Percentiles rank a stretch among this genome's conserved stretches.
These are phyloP conservation scores for Dactylonectria macrodidyma DNA, from an alignment of 2,329 filamentous ascomycete species.

Conservation along the genomic window DNA sequence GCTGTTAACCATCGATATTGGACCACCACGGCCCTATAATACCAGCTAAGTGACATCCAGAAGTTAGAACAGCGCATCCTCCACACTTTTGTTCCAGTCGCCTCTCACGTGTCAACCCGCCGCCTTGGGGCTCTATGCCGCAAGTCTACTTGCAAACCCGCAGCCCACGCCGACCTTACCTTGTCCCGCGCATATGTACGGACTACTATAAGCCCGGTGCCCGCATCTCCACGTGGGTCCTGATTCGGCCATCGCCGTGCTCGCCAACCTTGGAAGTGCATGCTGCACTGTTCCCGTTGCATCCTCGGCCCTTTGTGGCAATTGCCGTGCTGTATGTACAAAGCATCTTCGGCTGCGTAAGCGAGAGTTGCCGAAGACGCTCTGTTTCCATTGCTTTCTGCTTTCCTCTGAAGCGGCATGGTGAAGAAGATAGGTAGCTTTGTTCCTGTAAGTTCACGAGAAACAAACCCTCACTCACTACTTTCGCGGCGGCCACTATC, in stretches of 20 bases:
- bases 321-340: constrained; percentile 10
- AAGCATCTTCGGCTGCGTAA: not conserved
- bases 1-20: constrained; percentile 9
- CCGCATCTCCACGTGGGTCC: constrained; percentile 46
- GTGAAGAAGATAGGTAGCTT: not conserved
- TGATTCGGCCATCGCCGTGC: constrained; percentile 45
- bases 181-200: not conserved
- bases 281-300: constrained; percentile 14
- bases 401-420: not conserved
- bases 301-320: constrained; percentile 2
- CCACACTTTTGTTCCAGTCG: constrained; percentile 28
- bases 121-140: constrained; percentile 19
- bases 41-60: constrained; percentile 35
- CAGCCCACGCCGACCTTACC: not conserved
- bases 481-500: constrained; percentile 17
- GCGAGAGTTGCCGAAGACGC: not conserved
- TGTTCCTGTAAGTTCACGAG: constrained; percentile 12
- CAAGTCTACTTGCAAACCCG: constrained; percentile 27
- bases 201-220: constrained; percentile 41
- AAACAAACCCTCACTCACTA: constrained; percentile 16
- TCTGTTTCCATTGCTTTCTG: not conserved
- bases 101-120: constrained; percentile 32
- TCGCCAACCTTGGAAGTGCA: constrained; percentile 23
- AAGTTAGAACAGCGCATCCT: constrained; percentile 10
- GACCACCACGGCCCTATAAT: constrained; percentile 22